phyloP scores from a whole-genome alignment of 129 eudicot genomes.

The Ambrosia trifida region DNA sequence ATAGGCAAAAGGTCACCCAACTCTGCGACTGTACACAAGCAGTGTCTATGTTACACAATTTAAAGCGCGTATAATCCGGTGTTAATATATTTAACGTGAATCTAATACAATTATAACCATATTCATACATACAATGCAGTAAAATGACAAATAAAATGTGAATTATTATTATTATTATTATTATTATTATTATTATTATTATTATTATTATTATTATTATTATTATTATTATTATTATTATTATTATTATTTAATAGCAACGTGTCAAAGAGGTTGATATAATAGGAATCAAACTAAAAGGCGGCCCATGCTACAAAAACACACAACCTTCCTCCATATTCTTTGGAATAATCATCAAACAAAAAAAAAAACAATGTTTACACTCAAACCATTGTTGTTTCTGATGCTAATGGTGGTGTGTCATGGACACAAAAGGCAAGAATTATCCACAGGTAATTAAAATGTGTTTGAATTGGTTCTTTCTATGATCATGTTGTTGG shows the following conservation, averaged over 20 bases:
- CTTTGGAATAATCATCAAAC: not conserved
- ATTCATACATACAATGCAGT: too few species aligned
- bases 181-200: too few species aligned
- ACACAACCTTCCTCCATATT: not conserved
- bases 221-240: too few species aligned
- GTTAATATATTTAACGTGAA: too few species aligned
- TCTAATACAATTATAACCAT: too few species aligned
- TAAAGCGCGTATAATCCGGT: too few species aligned
- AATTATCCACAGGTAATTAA: slow-evolving; percentile 19
- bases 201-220: too few species aligned
- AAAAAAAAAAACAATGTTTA: slow-evolving; percentile 6
- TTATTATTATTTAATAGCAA: not conserved
- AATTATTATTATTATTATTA: too few species aligned
- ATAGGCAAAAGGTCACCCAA: too few species aligned
- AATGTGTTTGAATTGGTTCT: not conserved
- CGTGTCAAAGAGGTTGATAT: not conserved
- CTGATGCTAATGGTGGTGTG: slow-evolving; percentile 21
- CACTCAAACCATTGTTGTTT: slow-evolving; percentile 14
- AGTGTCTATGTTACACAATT: too few species aligned
- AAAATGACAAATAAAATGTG: too few species aligned
- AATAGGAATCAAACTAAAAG: slow-evolving; percentile 30
- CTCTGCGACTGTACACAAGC: too few species aligned
- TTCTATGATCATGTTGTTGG: not conserved
- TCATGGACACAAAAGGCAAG: slow-evolving; percentile 8
- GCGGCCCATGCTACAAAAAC: slow-evolving; percentile 8